These are phyloP conservation scores for Primulina eburnea DNA, from an alignment of 257 asterid species.

Conservation along the genomic window DNA sequence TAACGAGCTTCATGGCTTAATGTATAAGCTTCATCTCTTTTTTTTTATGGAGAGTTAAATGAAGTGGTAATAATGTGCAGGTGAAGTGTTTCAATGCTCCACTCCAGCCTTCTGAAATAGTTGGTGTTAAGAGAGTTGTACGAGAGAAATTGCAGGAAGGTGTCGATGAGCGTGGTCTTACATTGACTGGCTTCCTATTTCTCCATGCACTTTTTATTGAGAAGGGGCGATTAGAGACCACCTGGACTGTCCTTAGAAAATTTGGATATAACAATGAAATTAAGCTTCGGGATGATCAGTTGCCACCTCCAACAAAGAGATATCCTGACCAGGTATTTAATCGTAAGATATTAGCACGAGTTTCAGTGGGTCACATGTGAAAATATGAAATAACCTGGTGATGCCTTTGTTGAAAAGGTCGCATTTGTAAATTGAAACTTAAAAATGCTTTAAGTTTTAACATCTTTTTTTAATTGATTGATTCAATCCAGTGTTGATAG, in stretches of 20 bases:
- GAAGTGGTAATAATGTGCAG: slow-evolving; percentile 35
- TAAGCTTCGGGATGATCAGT: slow-evolving; percentile 80
- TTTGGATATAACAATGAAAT: slow-evolving; percentile 95
- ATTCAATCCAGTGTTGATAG: background rate
- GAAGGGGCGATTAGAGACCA: slow-evolving; percentile 93
- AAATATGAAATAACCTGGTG: background rate
- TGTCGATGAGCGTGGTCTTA: slow-evolving; percentile 84
- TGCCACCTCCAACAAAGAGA: slow-evolving; percentile 76
- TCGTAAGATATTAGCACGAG: slow-evolving; percentile 7
- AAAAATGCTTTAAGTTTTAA: background rate
- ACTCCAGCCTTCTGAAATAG: slow-evolving; percentile 87
- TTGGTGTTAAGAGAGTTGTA: slow-evolving; percentile 92
- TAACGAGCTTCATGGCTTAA: background rate
- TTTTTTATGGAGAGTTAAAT: slow-evolving; percentile 20
- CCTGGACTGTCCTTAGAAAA: slow-evolving; percentile 96
- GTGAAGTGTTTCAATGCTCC: slow-evolving; percentile 97
- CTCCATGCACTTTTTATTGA: slow-evolving; percentile 96
- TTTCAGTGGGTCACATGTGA: background rate
- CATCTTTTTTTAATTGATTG: background rate
- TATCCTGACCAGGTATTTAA: slow-evolving; percentile 79
- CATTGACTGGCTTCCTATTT: slow-evolving; percentile 92
- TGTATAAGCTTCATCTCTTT: slow-evolving; percentile 19
- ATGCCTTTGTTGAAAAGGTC: background rate
- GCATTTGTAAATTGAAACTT: background rate
- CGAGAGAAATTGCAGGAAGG: slow-evolving; percentile 90